phyloP scores from a whole-genome alignment of 202 grass and related monocot species.

The Saccharum hybrid region DNA sequence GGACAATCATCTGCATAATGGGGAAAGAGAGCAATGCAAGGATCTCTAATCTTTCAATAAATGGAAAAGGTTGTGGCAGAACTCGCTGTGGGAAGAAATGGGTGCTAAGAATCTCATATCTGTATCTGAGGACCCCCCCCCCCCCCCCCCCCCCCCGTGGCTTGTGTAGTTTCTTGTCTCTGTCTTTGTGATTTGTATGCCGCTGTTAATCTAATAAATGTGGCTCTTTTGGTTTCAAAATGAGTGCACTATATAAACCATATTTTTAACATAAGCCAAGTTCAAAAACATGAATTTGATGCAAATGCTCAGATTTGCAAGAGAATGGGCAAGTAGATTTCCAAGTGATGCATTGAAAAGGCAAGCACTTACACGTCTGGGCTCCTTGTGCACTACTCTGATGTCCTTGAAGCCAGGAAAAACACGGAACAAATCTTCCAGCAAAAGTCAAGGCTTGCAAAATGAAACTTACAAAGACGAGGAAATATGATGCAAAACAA shows the following conservation, averaged over 20 bases:
- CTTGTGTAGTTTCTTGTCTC: not conserved
- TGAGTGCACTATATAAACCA: not conserved
- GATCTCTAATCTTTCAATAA: not conserved
- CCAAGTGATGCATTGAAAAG: slow-evolving; percentile 22
- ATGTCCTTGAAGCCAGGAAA: slow-evolving; percentile 91
- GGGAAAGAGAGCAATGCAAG: not conserved
- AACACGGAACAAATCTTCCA: slow-evolving; percentile 81
- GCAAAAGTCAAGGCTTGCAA: slow-evolving; percentile 45
- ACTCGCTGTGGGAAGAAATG: not conserved
- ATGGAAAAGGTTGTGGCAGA: not conserved
- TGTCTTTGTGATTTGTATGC: not conserved
- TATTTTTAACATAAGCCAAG: slow-evolving; percentile 8
- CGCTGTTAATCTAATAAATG: not conserved
- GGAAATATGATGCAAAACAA: slow-evolving; percentile 31
- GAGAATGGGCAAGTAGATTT: slow-evolving; percentile 35
- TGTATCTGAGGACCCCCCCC: not conserved
- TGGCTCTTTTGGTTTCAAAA: not conserved
- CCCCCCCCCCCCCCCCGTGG: not conserved
- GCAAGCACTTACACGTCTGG: slow-evolving; percentile 61
- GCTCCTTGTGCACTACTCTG: slow-evolving; percentile 81
- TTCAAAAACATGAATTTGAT: not conserved
- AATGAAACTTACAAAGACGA: slow-evolving; percentile 37
- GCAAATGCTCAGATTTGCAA: not conserved
- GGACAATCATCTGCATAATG: not conserved
- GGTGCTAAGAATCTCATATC: not conserved